Evolutionary conservation across 208 protist genomes (phyloP), one percentile per base, ranked within the genome.

Genomic region (Crithidia mellificae): DNA sequence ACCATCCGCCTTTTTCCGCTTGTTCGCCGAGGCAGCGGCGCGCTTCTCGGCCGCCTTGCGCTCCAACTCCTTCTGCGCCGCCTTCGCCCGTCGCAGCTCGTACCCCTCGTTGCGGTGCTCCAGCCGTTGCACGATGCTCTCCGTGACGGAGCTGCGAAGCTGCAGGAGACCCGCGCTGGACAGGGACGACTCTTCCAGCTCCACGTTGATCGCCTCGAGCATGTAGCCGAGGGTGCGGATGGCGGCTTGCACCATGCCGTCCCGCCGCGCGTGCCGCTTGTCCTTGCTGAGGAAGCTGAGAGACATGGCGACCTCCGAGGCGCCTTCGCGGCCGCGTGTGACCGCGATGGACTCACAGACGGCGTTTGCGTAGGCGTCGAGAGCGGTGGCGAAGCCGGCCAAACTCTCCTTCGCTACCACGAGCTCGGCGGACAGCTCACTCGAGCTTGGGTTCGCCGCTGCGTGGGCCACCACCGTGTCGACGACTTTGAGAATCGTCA

Each of bases 151-250:
- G 58, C 76, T 77, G 62, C 63, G 47, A 22, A 62, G 29, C 38
- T 67, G 69, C 65, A 72, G 12, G 25, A 63, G 76, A 51, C 62
- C 81, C 1, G 74, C 78, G 50, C 65, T 80, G 19, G 75, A 75
- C 52, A 68, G 39, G 2, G 65, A 72, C 19, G 67, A 78, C 66
- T 79, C 73, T 41, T 83, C 84, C 20, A 89, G 73, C 62, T 95
- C 78, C 12, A 85, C 86, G 69, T 83, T 83, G 69, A 95, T 88
- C 6, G 89, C 89, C 38, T 87, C 72, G 19, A 95, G 73, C 74
- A 92, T 89, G 74, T 85, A 91, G n/a, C 58, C 72, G 38, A 83
- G 74, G 20, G 78, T 68, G 55, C 53, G 72, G 64, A 86, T 62
- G 15, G 89, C 81, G 15, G 78, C 61, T 54, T 66, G 63, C 50